Conservation (phyloP, 371 early-diverging fungal species). For the Neoconidiobolus thromboides region DNA sequence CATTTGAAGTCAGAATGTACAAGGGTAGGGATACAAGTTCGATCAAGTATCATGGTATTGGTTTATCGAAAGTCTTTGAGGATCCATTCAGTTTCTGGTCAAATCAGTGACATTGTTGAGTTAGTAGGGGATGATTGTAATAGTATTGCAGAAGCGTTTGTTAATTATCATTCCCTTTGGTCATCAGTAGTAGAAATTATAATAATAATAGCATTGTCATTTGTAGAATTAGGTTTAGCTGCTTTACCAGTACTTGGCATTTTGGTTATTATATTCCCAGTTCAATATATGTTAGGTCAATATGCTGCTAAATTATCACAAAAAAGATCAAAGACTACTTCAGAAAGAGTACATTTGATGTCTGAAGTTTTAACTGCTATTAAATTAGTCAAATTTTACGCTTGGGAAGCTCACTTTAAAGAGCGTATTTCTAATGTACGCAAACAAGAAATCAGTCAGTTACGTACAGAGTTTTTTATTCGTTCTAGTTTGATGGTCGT, state of each 20-base stretch:
- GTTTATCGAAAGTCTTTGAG: constrained; percentile 44
- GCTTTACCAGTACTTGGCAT: constrained; percentile 32
- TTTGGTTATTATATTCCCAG: constrained; percentile 32
- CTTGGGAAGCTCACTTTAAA: constrained; percentile 34
- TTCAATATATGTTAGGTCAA: constrained; percentile 34
- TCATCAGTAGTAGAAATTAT: constrained; percentile 29
- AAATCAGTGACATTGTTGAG: constrained; percentile 33
- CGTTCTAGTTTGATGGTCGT: constrained; percentile 27
- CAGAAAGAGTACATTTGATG: constrained; percentile 42
- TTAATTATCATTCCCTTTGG: constrained; percentile 49
- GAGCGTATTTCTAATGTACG: constrained; percentile 20
- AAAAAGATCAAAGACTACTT: constrained; percentile 20
- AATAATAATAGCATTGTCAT: constrained; percentile 27
- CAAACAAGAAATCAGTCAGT: constrained; percentile 22
- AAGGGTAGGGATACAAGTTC: constrained; percentile 31
- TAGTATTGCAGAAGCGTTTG: constrained; percentile 32
- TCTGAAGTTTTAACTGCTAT: constrained; percentile 48
- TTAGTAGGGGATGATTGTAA: constrained; percentile 35
- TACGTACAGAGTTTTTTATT: constrained; percentile 20
- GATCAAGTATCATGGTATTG: constrained; percentile 41
- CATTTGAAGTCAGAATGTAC: constrained; percentile 31
- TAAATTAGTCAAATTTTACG: constrained; percentile 54
- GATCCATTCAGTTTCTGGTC: constrained; percentile 29
- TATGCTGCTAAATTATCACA: constrained; percentile 18
- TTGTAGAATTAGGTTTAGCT: constrained; percentile 23